phyloP scores from a whole-genome alignment of 176 grass and related monocot genomes.

The Zea luxurians region DNA sequence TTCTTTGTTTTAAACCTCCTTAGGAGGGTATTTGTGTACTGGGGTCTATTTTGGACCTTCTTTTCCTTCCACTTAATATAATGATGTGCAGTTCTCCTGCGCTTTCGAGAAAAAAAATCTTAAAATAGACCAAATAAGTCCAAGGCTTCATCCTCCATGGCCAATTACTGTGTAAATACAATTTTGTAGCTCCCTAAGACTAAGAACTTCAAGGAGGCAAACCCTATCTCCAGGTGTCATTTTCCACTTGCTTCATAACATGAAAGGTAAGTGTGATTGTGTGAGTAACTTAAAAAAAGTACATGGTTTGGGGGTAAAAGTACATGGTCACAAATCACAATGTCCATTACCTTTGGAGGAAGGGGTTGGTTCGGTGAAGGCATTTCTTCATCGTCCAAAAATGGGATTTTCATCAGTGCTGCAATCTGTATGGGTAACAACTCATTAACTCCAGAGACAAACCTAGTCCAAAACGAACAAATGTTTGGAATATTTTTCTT shows the following conservation, averaged over 20 bases:
- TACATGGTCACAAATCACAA: background rate
- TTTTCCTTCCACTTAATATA: too few species aligned
- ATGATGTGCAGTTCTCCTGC: too few species aligned
- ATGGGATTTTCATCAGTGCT: constrained; percentile 84
- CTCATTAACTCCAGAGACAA: constrained; percentile 12
- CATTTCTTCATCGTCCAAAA: constrained; percentile 79
- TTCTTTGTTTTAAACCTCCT: too few species aligned
- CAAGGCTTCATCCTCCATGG: background rate
- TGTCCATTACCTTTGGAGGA: constrained; percentile 62
- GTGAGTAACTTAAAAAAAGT: background rate
- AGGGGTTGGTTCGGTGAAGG: constrained; percentile 50
- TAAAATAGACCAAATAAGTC: constrained; percentile 7
- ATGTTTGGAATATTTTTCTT: background rate
- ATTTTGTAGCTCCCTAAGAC: background rate
- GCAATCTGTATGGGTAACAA: constrained; percentile 58
- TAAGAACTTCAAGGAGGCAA: background rate
- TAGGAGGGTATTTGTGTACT: too few species aligned
- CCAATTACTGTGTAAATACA: constrained; percentile 12
- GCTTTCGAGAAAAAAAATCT: background rate
- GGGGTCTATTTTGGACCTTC: too few species aligned
- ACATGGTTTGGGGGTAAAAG: background rate
- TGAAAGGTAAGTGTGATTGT: background rate
- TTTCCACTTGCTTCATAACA: background rate
- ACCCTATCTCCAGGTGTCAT: background rate
- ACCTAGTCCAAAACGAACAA: constrained; percentile 28